Conservation (phyloP, 257 asterid genomes). For the Solanum pinnatisectum region DNA sequence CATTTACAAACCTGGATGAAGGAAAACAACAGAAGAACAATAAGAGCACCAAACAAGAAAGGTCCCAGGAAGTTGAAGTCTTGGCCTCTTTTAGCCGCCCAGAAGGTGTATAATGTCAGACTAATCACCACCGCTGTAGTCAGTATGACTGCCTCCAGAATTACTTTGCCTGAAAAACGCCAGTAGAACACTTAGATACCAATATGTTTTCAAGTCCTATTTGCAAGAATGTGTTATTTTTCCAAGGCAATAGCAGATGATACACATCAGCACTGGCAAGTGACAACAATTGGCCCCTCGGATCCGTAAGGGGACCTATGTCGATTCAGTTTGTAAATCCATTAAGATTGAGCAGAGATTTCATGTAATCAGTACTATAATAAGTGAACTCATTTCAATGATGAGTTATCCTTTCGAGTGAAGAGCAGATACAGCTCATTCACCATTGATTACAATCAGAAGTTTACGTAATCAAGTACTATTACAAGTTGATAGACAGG, state of each 20-base stretch:
- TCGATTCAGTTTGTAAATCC: background rate
- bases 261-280: background rate
- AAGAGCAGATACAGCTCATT: background rate
- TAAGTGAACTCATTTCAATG: background rate
- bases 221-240: background rate
- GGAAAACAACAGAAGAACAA: conserved; percentile 21
- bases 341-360: background rate
- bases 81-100: conserved; percentile 66
- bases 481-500: background rate
- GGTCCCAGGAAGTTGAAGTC: conserved; percentile 50
- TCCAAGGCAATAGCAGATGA: background rate
- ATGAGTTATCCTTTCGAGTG: background rate
- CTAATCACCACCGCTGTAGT: conserved; percentile 45
- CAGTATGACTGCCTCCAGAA: conserved; percentile 39
- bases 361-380: background rate
- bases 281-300: background rate
- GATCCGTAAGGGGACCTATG: background rate
- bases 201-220: background rate
- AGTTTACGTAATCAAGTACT: background rate
- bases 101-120: conserved; percentile 60
- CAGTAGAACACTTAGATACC: background rate
- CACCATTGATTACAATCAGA: background rate
- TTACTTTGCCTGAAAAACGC: conserved; percentile 27
- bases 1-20: conserved; percentile 38
- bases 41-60: conserved; percentile 28